phyloP scores from a whole-genome alignment of 352 stramenopile genomes.

The Phytophthora cryptogea region DNA sequence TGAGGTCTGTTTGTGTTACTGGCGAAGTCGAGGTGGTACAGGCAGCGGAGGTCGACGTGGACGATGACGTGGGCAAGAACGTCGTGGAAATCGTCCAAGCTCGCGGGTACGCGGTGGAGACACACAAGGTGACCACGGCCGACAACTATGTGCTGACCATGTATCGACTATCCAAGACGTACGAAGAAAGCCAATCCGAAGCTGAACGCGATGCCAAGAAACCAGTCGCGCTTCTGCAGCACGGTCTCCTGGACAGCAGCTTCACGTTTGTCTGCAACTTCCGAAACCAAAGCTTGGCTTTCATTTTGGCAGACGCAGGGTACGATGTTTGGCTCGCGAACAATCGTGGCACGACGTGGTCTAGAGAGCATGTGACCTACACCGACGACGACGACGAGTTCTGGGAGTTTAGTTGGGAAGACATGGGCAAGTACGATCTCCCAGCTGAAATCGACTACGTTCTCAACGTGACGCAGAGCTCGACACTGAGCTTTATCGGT shows the following conservation, averaged over 20 bases:
- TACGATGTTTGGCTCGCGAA: constrained; percentile 65
- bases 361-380: constrained; percentile 48
- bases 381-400: constrained; percentile 39
- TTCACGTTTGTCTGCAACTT: constrained; percentile 59
- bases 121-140: constrained; percentile 46
- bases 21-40: constrained; percentile 15
- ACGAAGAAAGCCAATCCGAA: constrained; percentile 37
- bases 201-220: constrained; percentile 30
- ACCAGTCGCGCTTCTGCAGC: constrained; percentile 49
- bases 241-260: constrained; percentile 56
- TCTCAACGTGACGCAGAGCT: constrained; percentile 29
- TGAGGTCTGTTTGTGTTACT: not conserved
- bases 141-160: constrained; percentile 64
- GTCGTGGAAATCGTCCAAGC: constrained; percentile 37
- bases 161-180: constrained; percentile 53
- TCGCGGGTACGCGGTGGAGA: constrained; percentile 50
- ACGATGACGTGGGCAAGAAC: constrained; percentile 29
- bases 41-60: constrained; percentile 22
- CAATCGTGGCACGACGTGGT: constrained; percentile 67
- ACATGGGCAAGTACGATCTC: constrained; percentile 60
- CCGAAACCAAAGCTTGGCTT: constrained; percentile 55
- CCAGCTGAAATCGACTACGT: constrained; percentile 54
- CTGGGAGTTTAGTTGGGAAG: constrained; percentile 59
- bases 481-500: constrained; percentile 47
- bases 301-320: constrained; percentile 50